These are phyloP conservation scores for Podospora bellae-mahoneyi DNA, from an alignment of 495 filamentous ascomycete genomes.

Conservation along the genomic window DNA sequence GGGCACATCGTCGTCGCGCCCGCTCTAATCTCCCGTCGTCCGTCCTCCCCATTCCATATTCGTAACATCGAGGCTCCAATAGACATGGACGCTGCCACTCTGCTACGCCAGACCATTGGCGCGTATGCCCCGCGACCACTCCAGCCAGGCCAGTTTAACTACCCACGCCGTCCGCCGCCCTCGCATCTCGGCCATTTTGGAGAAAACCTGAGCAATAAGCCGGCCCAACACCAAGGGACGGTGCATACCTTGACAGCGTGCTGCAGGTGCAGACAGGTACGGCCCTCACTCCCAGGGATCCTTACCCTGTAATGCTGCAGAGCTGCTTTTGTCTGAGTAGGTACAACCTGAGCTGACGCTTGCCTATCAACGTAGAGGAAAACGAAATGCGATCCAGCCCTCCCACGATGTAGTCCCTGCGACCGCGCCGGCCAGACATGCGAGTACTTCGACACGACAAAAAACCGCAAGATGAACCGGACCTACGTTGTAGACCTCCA, in stretches of 20 bases:
- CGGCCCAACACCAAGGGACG: slow-evolving; percentile 48
- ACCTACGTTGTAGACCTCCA: slow-evolving; percentile 86
- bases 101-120: slow-evolving; percentile 51
- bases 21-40: not conserved
- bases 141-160: slow-evolving; percentile 16
- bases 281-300: not conserved
- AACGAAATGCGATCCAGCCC: slow-evolving; percentile 85
- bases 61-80: not conserved
- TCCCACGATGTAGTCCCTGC: slow-evolving; percentile 89
- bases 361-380: slow-evolving; percentile 60
- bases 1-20: no score
- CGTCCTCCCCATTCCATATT: not conserved
- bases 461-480: slow-evolving; percentile 71
- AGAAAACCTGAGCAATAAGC: slow-evolving; percentile 40
- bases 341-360: not conserved
- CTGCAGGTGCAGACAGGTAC: slow-evolving; percentile 37
- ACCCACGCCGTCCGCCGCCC: not conserved
- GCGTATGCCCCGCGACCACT: slow-evolving; percentile 38
- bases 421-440: slow-evolving; percentile 83
- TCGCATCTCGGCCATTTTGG: not conserved
- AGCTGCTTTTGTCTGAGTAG: not conserved
- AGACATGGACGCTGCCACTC: slow-evolving; percentile 48
- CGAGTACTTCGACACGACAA: slow-evolving; percentile 88
- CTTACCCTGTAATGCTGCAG: not conserved
- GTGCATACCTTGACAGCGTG: slow-evolving; percentile 87